Evolutionary conservation across 768 basidiomycete genomes (phyloP), one percentile per base, ranked within the genome.

Genomic region (Serendipita indica): DNA sequence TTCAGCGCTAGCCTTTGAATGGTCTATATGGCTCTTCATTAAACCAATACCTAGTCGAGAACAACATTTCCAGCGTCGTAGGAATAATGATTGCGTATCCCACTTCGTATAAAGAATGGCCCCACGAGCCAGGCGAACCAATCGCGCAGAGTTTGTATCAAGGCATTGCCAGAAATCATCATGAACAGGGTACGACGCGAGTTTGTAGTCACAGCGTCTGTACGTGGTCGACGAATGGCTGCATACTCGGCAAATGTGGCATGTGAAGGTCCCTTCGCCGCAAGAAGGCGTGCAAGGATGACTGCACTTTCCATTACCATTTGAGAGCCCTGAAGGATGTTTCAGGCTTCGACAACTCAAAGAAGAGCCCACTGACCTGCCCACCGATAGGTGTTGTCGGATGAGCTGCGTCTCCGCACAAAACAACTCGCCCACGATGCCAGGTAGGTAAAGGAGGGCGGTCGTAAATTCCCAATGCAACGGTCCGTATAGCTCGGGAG

Each of bases 341-440:
- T n/a, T n/a, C n/a, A n/a, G n/a, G n/a, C n/a, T n/a, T n/a, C n/a
- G n/a, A n/a, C n/a, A n/a, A n/a, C n/a, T n/a, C n/a, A n/a, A n/a
- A n/a, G n/a, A n/a, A n/a, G n/a, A n/a, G n/a, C n/a, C n/a, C n/a
- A n/a, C n/a, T n/a, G n/a, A n/a, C n/a, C n/a, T 37, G 13, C 4
- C 16, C 1, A 65, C 74, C 46, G 60, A 75, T 73, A 0, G 75
- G 74, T 60, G 71, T 73, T 3, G 74, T 74, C 3, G 74, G 74
- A 62, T 75, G 74, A 2, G 75, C 75, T 2, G 73, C 75, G 62
- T 75, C 75, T 4, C 75, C 75, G 12, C 74, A 65, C 35, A 76
- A 68, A 5, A 73, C 67, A 7, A 75, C 70, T 13, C 74, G 68
- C 22, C 72, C 72, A 34, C 69, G 67, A 61, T 74, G 70, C 75